These are phyloP conservation scores for Hericium rajendrae DNA, from an alignment of 768 basidiomycete species.

Conservation along the genomic window DNA sequence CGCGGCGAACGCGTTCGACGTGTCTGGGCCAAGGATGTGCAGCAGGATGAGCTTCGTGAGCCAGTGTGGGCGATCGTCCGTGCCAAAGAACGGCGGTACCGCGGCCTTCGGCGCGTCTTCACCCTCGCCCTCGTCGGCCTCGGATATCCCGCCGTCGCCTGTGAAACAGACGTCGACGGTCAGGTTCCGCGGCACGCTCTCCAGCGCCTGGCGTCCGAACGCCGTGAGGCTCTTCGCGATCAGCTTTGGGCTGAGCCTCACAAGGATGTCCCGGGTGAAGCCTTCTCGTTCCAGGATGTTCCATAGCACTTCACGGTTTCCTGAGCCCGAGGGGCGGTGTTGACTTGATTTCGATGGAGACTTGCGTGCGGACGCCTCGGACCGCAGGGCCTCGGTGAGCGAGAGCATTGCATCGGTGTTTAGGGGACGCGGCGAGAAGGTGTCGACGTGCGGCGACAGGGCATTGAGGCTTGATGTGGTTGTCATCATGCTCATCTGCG, in stretches of 20 bases:
- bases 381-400: slow-evolving; percentile 1
- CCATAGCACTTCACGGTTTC: slow-evolving; percentile 30
- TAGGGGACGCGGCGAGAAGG: slow-evolving; percentile 17
- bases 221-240: slow-evolving; percentile 54
- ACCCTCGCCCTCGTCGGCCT: not conserved
- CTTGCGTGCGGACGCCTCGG: not conserved
- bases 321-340: slow-evolving; percentile 11
- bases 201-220: slow-evolving; percentile 43
- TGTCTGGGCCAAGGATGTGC: slow-evolving; percentile 60
- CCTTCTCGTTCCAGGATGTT: slow-evolving; percentile 51
- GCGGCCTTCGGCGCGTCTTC: not conserved
- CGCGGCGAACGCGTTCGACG: slow-evolving; percentile 23
- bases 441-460: slow-evolving; percentile 23
- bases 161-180: slow-evolving; percentile 29
- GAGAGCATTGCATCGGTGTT: slow-evolving; percentile 2
- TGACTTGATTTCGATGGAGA: slow-evolving; percentile 6
- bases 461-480: slow-evolving; percentile 12
- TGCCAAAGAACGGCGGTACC: slow-evolving; percentile 46
- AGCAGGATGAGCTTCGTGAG: slow-evolving; percentile 62
- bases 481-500: slow-evolving; percentile 20
- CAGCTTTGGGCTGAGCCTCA: slow-evolving; percentile 49
- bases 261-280: slow-evolving; percentile 56
- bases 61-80: slow-evolving; percentile 70
- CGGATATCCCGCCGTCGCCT: slow-evolving; percentile 3
- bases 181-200: slow-evolving; percentile 43